These are phyloP conservation scores for Blepharisma undulans DNA, from an alignment of 169 alveolate genomes.

Conservation along the genomic window DNA sequence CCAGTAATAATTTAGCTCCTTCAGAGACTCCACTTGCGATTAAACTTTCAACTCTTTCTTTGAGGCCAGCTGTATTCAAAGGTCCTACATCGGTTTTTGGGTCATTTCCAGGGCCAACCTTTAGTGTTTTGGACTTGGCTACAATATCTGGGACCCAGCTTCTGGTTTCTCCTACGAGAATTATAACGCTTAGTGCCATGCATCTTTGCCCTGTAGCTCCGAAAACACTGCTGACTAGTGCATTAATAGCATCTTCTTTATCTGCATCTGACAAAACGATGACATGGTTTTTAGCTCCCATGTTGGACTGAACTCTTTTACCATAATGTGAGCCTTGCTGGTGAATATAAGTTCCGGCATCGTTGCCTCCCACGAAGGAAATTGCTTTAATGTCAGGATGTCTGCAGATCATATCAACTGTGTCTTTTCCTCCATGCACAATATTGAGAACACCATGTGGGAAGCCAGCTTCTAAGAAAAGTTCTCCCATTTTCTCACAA, in stretches of 20 bases:
- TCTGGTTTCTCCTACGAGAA: constrained; percentile 84
- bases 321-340: constrained; percentile 73
- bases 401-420: constrained; percentile 81
- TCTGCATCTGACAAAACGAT: constrained; percentile 87
- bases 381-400: constrained; percentile 83
- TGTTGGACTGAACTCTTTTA: constrained; percentile 81
- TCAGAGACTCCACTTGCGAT: constrained; percentile 65
- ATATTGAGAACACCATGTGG: constrained; percentile 82
- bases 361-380: constrained; percentile 86
- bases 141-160: constrained; percentile 82
- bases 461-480: constrained; percentile 65
- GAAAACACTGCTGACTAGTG: constrained; percentile 70
- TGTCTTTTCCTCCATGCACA: constrained; percentile 84
- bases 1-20: constrained; percentile 75
- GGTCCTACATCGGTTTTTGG: constrained; percentile 45
- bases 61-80: constrained; percentile 49
- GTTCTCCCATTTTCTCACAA: constrained; percentile 46
- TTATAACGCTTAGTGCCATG: constrained; percentile 86
- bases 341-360: constrained; percentile 87
- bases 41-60: constrained; percentile 59
- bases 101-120: constrained; percentile 75
- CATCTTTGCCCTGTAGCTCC: constrained; percentile 89
- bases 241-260: constrained; percentile 74
- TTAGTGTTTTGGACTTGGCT: constrained; percentile 73
- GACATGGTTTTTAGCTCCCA: constrained; percentile 91